Conservation (phyloP, 164 flowering plant species). For the Malania oleifera region DNA sequence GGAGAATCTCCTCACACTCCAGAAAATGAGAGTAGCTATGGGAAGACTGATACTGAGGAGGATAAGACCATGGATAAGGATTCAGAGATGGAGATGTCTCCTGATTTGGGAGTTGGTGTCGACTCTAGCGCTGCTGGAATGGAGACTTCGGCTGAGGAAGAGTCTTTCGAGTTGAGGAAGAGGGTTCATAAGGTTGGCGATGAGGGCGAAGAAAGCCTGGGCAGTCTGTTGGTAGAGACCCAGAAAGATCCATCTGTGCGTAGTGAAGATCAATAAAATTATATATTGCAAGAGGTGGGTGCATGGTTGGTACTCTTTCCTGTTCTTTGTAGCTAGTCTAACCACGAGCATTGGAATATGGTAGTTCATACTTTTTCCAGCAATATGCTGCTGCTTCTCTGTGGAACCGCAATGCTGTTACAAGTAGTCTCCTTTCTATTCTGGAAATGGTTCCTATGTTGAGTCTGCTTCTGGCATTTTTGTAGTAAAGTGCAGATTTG, state of each 20-base stretch:
- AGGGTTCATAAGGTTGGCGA: background rate
- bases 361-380: no score
- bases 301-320: no score
- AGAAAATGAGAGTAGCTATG: conserved; percentile 34
- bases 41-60: conserved; percentile 40
- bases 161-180: conserved; percentile 15
- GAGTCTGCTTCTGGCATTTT: no score
- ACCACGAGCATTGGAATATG: no score
- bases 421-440: no score
- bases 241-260: background rate
- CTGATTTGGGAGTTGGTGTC: conserved; percentile 15
- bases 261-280: background rate
- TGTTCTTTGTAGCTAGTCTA: no score
- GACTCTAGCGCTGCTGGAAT: conserved; percentile 15
- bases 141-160: conserved; percentile 17
- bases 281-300: background rate
- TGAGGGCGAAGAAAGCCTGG: background rate
- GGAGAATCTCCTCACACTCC: conserved; percentile 28
- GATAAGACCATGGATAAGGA: conserved; percentile 27
- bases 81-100: conserved; percentile 25
- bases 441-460: no score
- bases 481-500: no score
- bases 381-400: no score
- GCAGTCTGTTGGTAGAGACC: background rate
- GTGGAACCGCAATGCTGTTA: no score